A percentile compares a stretch with the other conserved stretches of the same genome.
phyloP scores from a whole-genome alignment of 768 basidiomycete species.

The Serendipita indica region DNA sequence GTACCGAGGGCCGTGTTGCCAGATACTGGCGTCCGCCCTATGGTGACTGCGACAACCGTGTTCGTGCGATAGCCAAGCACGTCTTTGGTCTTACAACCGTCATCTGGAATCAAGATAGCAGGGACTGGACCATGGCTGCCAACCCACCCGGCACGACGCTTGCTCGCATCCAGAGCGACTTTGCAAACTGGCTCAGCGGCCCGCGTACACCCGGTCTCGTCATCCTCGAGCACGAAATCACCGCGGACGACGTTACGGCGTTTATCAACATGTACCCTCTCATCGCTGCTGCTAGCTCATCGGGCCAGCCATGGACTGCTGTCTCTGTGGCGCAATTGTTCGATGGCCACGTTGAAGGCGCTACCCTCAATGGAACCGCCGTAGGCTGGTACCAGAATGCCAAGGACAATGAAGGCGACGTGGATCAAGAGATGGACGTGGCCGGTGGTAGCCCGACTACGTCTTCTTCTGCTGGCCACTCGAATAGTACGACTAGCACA shows the following conservation, averaged over 20 bases:
- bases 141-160: conserved; percentile 31
- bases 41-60: conserved; percentile 72
- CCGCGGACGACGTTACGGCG: conserved; percentile 39
- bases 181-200: conserved; percentile 45
- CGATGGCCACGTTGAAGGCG: conserved; percentile 11
- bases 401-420: too few species aligned
- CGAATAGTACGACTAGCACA: too few species aligned
- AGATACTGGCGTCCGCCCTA: conserved; percentile 81
- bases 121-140: conserved; percentile 53
- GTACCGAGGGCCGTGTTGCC: conserved; percentile 59
- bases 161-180: conserved; percentile 30
- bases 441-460: too few species aligned
- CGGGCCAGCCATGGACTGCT: conserved; percentile 51
- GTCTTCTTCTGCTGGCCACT: too few species aligned
- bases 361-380: not conserved
- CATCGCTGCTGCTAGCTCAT: conserved; percentile 23
- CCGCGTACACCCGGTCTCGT: conserved; percentile 67
- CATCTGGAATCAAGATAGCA: conserved; percentile 79
- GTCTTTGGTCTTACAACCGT: conserved; percentile 78
- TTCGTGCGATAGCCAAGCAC: conserved; percentile 70
- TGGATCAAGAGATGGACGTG: too few species aligned
- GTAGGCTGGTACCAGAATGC: conserved; percentile 23
- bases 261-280: conserved; percentile 54
- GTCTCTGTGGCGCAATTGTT: conserved; percentile 34
- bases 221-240: conserved; percentile 74